These are phyloP conservation scores for Lactarius akahatsu DNA, from an alignment of 768 basidiomycete genomes.

Conservation along the genomic window DNA sequence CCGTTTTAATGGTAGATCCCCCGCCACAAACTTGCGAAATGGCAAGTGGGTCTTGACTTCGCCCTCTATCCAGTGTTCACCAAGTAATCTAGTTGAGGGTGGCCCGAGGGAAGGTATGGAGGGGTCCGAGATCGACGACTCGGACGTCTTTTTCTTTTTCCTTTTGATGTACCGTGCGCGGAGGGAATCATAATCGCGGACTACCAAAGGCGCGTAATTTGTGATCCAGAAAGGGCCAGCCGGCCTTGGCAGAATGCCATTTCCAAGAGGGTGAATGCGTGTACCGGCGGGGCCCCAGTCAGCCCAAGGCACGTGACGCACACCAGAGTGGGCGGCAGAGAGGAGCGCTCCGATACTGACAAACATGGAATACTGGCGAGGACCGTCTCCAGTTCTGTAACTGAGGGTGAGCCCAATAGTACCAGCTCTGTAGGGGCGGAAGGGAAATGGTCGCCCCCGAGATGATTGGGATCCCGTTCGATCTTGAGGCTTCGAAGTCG, in stretches of 20 bases:
- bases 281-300: conserved; percentile 21
- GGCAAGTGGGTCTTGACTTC: conserved; percentile 13
- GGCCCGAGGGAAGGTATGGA: background rate
- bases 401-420: conserved; percentile 8
- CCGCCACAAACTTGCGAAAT: conserved; percentile 17
- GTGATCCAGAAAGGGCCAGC: conserved; percentile 20
- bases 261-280: background rate
- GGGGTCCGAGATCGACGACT: background rate
- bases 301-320: conserved; percentile 2
- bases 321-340: background rate
- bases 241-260: background rate
- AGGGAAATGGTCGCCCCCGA: conserved; percentile 11
- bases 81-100: background rate
- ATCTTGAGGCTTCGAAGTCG: background rate
- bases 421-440: conserved; percentile 15
- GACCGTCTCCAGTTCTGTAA: background rate
- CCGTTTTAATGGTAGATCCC: background rate
- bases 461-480: background rate
- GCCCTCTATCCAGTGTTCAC: conserved; percentile 8
- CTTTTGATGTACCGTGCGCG: background rate
- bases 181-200: conserved; percentile 15
- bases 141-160: background rate
- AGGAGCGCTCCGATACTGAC: conserved; percentile 11
- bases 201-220: conserved; percentile 8
- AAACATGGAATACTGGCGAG: background rate